Evolutionary conservation across 129 eudicot species (phyloP), one percentile per base, ranked within the genome.

Genomic region (Tagetes patula): DNA sequence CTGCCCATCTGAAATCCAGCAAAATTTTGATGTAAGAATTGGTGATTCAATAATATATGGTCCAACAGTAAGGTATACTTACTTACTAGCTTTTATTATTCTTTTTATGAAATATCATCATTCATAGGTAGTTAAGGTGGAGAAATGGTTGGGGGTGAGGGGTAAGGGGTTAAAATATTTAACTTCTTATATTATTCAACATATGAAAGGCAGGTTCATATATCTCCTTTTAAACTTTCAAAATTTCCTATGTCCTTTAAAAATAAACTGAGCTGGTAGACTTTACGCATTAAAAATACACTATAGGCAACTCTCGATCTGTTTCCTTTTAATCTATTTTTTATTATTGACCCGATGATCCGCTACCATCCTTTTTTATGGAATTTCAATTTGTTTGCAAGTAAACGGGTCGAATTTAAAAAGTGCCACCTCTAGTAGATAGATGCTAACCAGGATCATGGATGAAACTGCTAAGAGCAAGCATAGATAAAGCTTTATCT

Each of bases 401-500:
- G 40, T 45, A 67, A 66, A 46, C 5, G 73, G 13, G 60, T 60
- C 41, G 34, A 60, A 34, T 5, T 59, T 34, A 7, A 34, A 60
- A 59, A 34, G 4, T 60, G 65, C 65, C 42, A 56, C 1, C 13
- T 33, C 27, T 39, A 2, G 2, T n/a, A 49, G 62, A 10, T 41
- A 42, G 66, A 34, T 71, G 76, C 91, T 48, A 30, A 90, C 96
- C 96, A 8, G 94, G 81, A 72, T 90, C 89, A 63, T 75, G 86
- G 74, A 81, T 80, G 82, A 90, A 90, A 75, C 80, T 80, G 74
- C 84, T 90, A 64, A 90, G 86, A 56, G 89, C 91, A 75, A 90
- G 95, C 89, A 90, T 82, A 39, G 91, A 82, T 61, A 90, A 86
- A 65, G 87, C 91, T 74, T 81, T 83, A 65, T 90, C 91, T 62